phyloP scores from a whole-genome alignment of 2,329 filamentous ascomycete genomes.

The Sporothrix inflata region DNA sequence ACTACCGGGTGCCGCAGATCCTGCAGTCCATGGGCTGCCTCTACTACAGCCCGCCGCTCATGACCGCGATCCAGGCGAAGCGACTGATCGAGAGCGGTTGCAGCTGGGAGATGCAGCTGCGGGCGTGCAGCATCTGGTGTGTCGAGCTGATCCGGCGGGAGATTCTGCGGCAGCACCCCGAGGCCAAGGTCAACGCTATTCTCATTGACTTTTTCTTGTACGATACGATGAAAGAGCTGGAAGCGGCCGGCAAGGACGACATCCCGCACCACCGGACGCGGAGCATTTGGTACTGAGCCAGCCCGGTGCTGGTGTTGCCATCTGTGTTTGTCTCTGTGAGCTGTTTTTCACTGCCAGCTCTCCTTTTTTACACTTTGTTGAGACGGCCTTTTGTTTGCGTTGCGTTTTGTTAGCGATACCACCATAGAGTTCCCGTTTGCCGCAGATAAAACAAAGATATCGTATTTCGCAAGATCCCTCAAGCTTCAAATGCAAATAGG shows the following conservation, averaged over 20 bases:
- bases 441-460: background rate
- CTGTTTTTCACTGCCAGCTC: background rate
- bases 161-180: constrained; percentile 73
- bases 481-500: background rate
- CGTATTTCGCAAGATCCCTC: constrained; percentile 17
- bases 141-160: constrained; percentile 85
- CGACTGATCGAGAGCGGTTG: constrained; percentile 71
- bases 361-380: background rate
- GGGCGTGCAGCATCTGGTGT: constrained; percentile 94
- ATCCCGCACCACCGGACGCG: constrained; percentile 87
- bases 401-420: constrained; percentile 24
- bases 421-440: constrained; percentile 3
- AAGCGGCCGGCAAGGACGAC: constrained; percentile 61
- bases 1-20: constrained; percentile 96
- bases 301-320: background rate
- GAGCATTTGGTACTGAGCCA: constrained; percentile 78
- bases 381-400: background rate
- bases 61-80: constrained; percentile 67
- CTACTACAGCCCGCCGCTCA: constrained; percentile 79
- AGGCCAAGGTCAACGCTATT: constrained; percentile 78
- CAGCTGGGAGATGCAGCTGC: constrained; percentile 81
- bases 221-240: constrained; percentile 86
- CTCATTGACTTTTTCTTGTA: constrained; percentile 98
- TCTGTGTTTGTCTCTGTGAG: background rate
- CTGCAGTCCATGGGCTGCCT: constrained; percentile 81